Evolutionary conservation across 192 early-diverging fungal genomes (phyloP).

Genomic region (Martensiomyces pterosporus): DNA sequence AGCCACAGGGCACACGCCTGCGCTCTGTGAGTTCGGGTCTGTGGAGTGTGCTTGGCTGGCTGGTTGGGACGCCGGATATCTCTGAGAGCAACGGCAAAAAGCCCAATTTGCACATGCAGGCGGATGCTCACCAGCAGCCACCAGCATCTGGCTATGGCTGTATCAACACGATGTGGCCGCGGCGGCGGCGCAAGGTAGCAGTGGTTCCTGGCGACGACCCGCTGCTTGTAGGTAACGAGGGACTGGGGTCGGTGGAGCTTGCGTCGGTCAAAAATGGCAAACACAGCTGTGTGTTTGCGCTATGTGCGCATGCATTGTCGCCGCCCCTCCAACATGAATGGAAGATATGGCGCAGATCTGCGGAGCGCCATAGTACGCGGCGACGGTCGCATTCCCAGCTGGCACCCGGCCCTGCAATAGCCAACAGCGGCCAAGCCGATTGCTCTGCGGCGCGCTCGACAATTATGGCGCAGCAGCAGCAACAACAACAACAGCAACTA

Average conservation of each 20-base stretch:
- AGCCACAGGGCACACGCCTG: conserved; percentile 7
- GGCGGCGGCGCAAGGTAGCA: conserved; percentile 17
- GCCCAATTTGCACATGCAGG: not conserved
- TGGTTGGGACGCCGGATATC: conserved; percentile 15
- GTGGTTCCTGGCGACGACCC: conserved; percentile 31
- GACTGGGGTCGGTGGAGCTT: conserved; percentile 40
- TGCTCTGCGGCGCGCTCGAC: too few relatives aligned
- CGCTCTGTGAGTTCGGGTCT: conserved; percentile 28
- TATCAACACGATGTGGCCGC: conserved; percentile 5
- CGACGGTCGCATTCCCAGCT: too few relatives aligned
- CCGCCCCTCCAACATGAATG: conserved; percentile 21
- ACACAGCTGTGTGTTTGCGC: conserved; percentile 33
- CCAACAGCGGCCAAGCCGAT: too few relatives aligned
- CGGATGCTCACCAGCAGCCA: too few relatives aligned
- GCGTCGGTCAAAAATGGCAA: conserved; percentile 13
- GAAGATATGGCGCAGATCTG: conserved; percentile 31
- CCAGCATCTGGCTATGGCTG: too few relatives aligned
- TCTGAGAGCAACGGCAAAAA: not conserved
- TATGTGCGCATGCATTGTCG: conserved; percentile 45
- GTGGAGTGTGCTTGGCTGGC: conserved; percentile 50
- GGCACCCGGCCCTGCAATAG: too few relatives aligned
- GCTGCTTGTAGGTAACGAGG: conserved; percentile 46
- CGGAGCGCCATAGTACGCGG: too few relatives aligned
- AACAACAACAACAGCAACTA: conserved; percentile 10
- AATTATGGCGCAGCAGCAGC: conserved; percentile 6